These are phyloP conservation scores for Candolleomyces eurysporus DNA, from an alignment of 768 basidiomycete genomes.

Conservation along the genomic window DNA sequence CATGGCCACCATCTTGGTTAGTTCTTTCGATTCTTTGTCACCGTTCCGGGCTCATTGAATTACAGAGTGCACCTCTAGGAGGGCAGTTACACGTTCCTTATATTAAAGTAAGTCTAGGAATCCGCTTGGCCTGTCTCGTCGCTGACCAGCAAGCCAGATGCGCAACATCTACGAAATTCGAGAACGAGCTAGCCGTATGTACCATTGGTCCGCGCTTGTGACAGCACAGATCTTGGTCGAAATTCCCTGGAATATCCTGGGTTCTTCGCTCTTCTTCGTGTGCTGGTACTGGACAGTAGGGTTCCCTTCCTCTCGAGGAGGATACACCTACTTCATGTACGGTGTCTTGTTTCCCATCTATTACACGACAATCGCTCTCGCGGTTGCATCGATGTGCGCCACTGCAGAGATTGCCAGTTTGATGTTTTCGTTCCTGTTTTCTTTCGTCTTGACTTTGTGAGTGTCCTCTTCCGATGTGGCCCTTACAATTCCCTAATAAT, in stretches of 20 bases:
- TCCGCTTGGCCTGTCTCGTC: background rate
- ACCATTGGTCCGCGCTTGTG: slow-evolving; percentile 60
- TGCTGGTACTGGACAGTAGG: slow-evolving; percentile 79
- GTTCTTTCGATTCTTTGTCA: slow-evolving; percentile 16
- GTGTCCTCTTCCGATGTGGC: slow-evolving; percentile 19
- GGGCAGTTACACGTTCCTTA: slow-evolving; percentile 67
- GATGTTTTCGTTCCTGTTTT: slow-evolving; percentile 56
- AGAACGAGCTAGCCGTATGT: slow-evolving; percentile 64
- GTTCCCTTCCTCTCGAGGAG: slow-evolving; percentile 50
- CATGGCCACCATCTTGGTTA: slow-evolving; percentile 48
- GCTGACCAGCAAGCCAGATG: slow-evolving; percentile 22
- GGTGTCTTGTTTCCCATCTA: slow-evolving; percentile 60
- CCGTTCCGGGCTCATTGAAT: background rate
- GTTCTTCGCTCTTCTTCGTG: slow-evolving; percentile 59
- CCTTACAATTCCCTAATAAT: background rate
- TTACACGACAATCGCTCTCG: slow-evolving; percentile 61
- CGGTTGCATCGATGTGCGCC: slow-evolving; percentile 60
- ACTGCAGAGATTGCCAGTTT: slow-evolving; percentile 59
- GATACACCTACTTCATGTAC: slow-evolving; percentile 56
- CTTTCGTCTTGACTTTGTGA: slow-evolving; percentile 64
- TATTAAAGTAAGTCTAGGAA: slow-evolving; percentile 33
- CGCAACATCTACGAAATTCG: slow-evolving; percentile 68
- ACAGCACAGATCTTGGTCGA: slow-evolving; percentile 57
- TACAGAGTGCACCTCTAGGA: slow-evolving; percentile 47
- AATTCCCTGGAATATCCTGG: slow-evolving; percentile 64